These are phyloP conservation scores for Musa acuminata DNA, from an alignment of 176 grass and related monocot genomes.

Conservation along the genomic window DNA sequence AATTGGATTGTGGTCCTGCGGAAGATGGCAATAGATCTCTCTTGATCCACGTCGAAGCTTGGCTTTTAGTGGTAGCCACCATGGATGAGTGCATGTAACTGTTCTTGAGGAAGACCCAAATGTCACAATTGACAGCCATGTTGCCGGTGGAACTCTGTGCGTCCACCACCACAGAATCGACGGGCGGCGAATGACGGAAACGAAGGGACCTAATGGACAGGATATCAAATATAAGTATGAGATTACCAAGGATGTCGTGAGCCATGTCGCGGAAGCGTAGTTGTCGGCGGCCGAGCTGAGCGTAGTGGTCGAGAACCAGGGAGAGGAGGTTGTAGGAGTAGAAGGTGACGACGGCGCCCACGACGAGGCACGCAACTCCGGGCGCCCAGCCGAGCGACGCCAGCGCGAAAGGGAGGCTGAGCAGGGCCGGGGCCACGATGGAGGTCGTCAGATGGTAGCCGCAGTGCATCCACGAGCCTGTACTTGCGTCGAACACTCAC, in stretches of 20 bases:
- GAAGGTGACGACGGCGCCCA: slow-evolving; percentile 62
- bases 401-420: slow-evolving; percentile 88
- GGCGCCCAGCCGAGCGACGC: slow-evolving; percentile 58
- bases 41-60: too few relatives aligned
- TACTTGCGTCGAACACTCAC: not conserved
- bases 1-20: too few relatives aligned
- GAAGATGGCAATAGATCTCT: too few relatives aligned
- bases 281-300: slow-evolving; percentile 57
- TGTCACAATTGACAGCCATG: too few relatives aligned
- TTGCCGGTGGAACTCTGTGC: too few relatives aligned
- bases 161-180: too few relatives aligned
- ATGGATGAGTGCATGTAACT: too few relatives aligned
- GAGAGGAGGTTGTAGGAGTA: slow-evolving; percentile 99
- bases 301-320: slow-evolving; percentile 82
- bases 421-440: slow-evolving; percentile 77
- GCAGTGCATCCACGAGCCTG: slow-evolving; percentile 91
- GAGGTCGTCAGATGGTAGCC: slow-evolving; percentile 93
- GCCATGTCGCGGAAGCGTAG: slow-evolving; percentile 98
- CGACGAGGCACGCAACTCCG: slow-evolving; percentile 46
- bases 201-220: too few relatives aligned
- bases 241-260: slow-evolving; percentile 62
- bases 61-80: too few relatives aligned
- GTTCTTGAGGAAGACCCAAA: too few relatives aligned
- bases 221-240: not conserved
- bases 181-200: too few relatives aligned